Evolutionary conservation across 2,329 filamentous ascomycete species (phyloP).

Genomic region (Aotearoamyces nothofagi): DNA sequence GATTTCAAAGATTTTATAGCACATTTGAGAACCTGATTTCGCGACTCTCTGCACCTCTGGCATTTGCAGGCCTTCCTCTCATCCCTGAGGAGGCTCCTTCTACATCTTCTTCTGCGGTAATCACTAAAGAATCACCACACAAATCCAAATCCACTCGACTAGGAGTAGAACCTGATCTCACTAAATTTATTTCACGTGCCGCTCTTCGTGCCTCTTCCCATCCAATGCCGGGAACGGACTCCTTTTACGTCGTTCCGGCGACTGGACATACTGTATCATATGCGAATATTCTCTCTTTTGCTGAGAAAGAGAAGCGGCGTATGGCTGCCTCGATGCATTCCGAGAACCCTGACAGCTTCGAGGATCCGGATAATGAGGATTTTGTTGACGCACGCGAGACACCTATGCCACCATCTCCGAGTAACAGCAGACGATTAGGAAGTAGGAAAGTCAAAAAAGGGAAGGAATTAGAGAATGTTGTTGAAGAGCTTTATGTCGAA

Average conservation of each 20-base stretch:
- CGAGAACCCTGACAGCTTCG: slow-evolving; percentile 19
- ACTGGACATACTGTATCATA: slow-evolving; percentile 88
- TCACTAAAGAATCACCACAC: slow-evolving; percentile 22
- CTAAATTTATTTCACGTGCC: slow-evolving; percentile 71
- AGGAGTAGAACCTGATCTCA: slow-evolving; percentile 64
- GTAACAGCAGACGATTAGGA: slow-evolving; percentile 20
- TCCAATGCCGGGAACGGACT: slow-evolving; percentile 43
- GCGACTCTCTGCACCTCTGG: slow-evolving; percentile 75
- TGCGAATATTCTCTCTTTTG: slow-evolving; percentile 67
- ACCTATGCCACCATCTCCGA: slow-evolving; percentile 27
- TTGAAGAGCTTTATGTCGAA: slow-evolving; percentile 80
- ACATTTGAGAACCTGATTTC: slow-evolving; percentile 84
- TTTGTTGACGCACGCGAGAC: slow-evolving; percentile 78
- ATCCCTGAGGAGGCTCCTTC: slow-evolving; percentile 30
- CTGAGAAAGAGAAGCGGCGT: slow-evolving; percentile 49
- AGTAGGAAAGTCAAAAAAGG: slow-evolving; percentile 23
- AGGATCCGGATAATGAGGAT: slow-evolving; percentile 56
- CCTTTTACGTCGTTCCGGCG: slow-evolving; percentile 89
- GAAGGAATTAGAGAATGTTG: slow-evolving; percentile 43
- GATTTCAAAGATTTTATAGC: slow-evolving; percentile 82
- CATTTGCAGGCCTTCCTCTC: slow-evolving; percentile 83
- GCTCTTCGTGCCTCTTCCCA: slow-evolving; percentile 64
- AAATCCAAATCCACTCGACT: slow-evolving; percentile 13
- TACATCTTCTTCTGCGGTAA: slow-evolving; percentile 17
- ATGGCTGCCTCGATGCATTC: slow-evolving; percentile 33